These are phyloP conservation scores for Encephalitozoon romaleae DNA, from an alignment of 371 early-diverging fungal species.

Conservation along the genomic window DNA sequence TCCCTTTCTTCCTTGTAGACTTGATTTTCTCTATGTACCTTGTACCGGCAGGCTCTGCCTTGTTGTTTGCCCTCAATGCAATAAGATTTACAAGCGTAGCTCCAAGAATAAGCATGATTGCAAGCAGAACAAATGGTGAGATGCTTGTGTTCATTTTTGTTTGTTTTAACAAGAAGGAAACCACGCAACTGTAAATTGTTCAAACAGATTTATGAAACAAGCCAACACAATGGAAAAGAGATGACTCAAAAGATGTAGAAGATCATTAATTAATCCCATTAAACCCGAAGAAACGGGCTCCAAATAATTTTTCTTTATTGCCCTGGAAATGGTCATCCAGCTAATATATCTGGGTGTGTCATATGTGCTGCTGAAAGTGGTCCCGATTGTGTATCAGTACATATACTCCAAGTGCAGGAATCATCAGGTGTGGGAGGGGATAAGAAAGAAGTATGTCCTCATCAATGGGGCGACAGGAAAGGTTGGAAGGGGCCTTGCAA, in stretches of 20 bases:
- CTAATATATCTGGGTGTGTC: not conserved
- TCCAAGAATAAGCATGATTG: not conserved
- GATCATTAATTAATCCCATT: not conserved
- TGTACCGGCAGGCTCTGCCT: not conserved
- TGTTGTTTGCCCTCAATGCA: not conserved
- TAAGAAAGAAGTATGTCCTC: slow-evolving; percentile 53
- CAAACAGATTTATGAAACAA: not conserved
- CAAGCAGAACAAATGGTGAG: not conserved
- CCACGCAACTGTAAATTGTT: not conserved
- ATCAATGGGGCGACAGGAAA: slow-evolving; percentile 94
- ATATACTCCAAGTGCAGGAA: not conserved
- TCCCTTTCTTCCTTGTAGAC: not conserved
- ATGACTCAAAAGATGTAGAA: not conserved
- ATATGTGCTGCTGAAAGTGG: not conserved
- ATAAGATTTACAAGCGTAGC: not conserved
- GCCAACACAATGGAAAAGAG: not conserved
- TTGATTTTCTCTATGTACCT: not conserved
- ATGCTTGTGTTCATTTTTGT: not conserved
- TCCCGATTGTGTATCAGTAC: not conserved
- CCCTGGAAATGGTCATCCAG: not conserved
- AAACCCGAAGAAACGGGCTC: not conserved
- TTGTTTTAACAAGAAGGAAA: not conserved
- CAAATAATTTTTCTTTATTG: not conserved
- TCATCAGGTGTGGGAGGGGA: slow-evolving; percentile 1
- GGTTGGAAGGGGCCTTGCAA: slow-evolving; percentile 82